Conservation (phyloP, 345 rosid genomes). For the Linum trigynum region DNA sequence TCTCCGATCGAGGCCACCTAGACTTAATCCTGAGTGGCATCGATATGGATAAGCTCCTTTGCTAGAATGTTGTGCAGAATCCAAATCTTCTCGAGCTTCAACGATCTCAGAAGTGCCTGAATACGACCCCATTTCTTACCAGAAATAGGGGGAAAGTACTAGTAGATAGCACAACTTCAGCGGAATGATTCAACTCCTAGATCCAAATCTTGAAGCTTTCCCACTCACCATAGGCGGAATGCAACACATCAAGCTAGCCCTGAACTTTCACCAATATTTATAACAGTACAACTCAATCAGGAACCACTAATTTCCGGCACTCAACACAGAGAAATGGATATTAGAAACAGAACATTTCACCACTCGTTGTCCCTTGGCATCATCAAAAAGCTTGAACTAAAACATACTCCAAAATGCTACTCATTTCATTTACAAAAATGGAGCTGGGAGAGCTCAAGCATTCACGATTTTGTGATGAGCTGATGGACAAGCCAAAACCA, state of each 20-base stretch:
- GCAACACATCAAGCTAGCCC: too few species aligned
- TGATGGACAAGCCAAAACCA: too few species aligned
- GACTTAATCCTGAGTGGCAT: slow-evolving; percentile 31
- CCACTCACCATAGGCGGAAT: neutral
- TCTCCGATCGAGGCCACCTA: slow-evolving; percentile 23
- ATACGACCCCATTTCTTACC: slow-evolving; percentile 50
- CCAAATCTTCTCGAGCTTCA: slow-evolving; percentile 52
- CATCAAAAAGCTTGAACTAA: too few species aligned
- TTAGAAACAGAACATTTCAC: neutral
- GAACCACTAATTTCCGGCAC: neutral
- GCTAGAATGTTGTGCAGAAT: slow-evolving; percentile 31
- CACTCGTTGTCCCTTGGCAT: too few species aligned
- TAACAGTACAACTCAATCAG: neutral
- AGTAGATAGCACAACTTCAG: neutral
- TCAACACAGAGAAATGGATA: neutral
- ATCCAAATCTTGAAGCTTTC: slow-evolving; percentile 2
- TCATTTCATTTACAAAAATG: too few species aligned
- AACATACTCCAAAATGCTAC: neutral
- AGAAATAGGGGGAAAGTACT: neutral
- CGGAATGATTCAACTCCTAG: neutral
- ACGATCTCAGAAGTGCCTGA: slow-evolving; percentile 63
- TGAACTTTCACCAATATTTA: neutral
- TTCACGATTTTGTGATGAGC: too few species aligned
- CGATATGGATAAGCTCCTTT: slow-evolving; percentile 20
- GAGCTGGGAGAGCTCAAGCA: too few species aligned